A percentile compares a stretch with the other conserved stretches of the same genome.
Conservation (phyloP, 2,329 filamentous ascomycete species). For the Emergomyces africanus region DNA sequence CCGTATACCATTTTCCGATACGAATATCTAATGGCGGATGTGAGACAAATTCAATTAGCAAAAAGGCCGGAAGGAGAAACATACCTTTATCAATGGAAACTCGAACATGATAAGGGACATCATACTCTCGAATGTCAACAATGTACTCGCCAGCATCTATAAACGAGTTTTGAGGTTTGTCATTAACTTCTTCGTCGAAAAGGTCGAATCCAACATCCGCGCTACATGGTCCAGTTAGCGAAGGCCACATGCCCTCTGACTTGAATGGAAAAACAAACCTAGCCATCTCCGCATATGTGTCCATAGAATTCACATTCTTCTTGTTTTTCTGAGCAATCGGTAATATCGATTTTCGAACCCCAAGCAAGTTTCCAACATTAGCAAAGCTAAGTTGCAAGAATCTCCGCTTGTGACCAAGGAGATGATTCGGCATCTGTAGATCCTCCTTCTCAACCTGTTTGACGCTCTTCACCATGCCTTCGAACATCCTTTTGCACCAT, state of each 20-base stretch:
- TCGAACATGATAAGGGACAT: slow-evolving; percentile 97
- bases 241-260: not conserved
- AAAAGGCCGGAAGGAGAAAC: slow-evolving; percentile 10
- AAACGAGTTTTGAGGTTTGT: slow-evolving; percentile 65
- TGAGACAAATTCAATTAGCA: slow-evolving; percentile 13
- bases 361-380: slow-evolving; percentile 75
- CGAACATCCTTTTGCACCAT: slow-evolving; percentile 69
- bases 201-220: slow-evolving; percentile 79
- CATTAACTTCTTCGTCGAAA: slow-evolving; percentile 81
- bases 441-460: slow-evolving; percentile 82
- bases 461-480: slow-evolving; percentile 68
- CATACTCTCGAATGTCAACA: slow-evolving; percentile 97
- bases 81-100: slow-evolving; percentile 88
- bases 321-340: slow-evolving; percentile 94
- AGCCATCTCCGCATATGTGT: slow-evolving; percentile 93
- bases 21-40: slow-evolving; percentile 56
- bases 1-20: slow-evolving; percentile 92
- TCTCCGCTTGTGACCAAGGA: slow-evolving; percentile 77
- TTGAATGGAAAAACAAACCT: slow-evolving; percentile 40
- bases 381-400: slow-evolving; percentile 79
- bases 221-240: slow-evolving; percentile 33
- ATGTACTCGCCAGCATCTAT: slow-evolving; percentile 92
- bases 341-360: slow-evolving; percentile 71
- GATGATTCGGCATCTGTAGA: slow-evolving; percentile 85
- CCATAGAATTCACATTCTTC: slow-evolving; percentile 92